Evolutionary conservation across 306 rosid genomes (phyloP).

Genomic region (Gleditsia sinensis): DNA sequence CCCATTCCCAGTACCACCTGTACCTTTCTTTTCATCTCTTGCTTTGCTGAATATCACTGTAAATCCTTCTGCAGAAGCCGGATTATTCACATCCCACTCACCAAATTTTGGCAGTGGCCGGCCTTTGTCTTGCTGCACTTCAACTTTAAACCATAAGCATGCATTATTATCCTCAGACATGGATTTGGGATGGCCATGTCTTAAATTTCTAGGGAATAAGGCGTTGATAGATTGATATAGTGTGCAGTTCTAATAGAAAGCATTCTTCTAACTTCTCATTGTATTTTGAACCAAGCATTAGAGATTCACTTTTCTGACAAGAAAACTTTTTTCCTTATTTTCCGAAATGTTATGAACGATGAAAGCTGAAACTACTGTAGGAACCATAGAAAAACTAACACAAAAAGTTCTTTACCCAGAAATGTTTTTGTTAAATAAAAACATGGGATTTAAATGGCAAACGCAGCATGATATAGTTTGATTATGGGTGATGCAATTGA

Average conservation of each 20-base stretch:
- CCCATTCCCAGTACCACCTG: slow-evolving; percentile 4
- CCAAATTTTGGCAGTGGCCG: slow-evolving; percentile 61
- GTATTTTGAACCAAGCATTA: background rate
- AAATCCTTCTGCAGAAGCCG: slow-evolving; percentile 60
- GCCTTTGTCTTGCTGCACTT: slow-evolving; percentile 42
- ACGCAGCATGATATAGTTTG: background rate
- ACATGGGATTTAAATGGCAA: too few relatives aligned
- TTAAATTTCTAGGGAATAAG: background rate
- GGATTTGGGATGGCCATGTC: background rate
- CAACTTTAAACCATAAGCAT: background rate
- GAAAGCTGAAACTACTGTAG: background rate
- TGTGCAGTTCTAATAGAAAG: background rate
- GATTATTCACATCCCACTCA: slow-evolving; percentile 66
- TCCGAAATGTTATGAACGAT: background rate
- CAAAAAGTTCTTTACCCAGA: background rate
- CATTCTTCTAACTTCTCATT: background rate
- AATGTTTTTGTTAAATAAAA: background rate
- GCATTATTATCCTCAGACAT: background rate
- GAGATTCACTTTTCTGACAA: background rate
- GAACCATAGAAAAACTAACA: background rate
- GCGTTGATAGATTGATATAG: background rate
- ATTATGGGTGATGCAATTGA: background rate
- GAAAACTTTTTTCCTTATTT: background rate
- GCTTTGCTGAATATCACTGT: slow-evolving; percentile 62
- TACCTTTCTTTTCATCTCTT: slow-evolving; percentile 54